Conservation (phyloP, 306 rosid species). For the Luffa aegyptiaca region DNA sequence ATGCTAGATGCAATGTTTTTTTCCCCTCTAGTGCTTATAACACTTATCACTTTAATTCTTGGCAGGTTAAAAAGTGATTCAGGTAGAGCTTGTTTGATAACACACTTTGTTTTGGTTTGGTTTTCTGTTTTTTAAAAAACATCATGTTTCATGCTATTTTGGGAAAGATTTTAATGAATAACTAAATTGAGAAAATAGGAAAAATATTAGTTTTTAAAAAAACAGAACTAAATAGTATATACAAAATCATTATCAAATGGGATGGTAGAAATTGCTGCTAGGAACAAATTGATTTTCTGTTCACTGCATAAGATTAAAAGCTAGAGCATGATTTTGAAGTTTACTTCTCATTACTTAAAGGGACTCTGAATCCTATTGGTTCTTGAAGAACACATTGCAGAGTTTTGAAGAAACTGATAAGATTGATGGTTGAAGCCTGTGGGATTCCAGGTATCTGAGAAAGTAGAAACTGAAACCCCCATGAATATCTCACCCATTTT, state of each 20-base stretch:
- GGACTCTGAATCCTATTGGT: no score
- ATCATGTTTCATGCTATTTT: not conserved
- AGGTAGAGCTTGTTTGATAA: not conserved
- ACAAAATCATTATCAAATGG: no score
- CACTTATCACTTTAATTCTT: not conserved
- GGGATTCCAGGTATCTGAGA: no score
- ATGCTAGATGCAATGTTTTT: no score
- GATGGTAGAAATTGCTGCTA: not conserved
- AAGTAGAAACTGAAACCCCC: no score
- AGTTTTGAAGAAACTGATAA: no score
- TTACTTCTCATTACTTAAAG: no score
- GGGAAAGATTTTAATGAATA: not conserved
- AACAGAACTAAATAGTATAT: not conserved
- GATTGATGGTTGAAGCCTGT: no score
- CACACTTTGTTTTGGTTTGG: not conserved
- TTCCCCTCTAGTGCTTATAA: not conserved
- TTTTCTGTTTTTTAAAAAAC: not conserved
- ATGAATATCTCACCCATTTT: no score
- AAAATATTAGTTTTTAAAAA: not conserved
- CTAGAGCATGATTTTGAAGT: no score
- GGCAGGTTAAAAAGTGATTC: not conserved
- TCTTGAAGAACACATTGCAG: no score
- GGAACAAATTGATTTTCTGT: not conserved
- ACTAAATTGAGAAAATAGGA: no score
- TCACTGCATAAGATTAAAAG: not conserved